Base-by-base conservation (phyloP, 192 early-diverging fungal genomes). In the Diversispora eburnea region DNA sequence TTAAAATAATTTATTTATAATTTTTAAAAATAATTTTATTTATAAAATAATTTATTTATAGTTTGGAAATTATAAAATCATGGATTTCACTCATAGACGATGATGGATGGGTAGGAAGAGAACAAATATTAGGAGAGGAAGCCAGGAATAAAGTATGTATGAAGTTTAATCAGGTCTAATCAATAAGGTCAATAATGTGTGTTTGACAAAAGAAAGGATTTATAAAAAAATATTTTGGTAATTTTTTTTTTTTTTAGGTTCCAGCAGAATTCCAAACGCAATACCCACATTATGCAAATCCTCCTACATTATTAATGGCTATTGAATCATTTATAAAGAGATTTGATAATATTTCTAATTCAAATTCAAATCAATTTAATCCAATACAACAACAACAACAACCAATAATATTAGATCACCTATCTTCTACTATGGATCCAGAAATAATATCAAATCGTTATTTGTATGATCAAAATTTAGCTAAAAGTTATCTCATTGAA, bases 91-190 rank as follows among this genome's bases (percentile, higher is more conserved):
- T 89, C 72, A 93, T 95, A 78, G 93, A 96, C 68, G 79, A 82
- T 15, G 73, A 85, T 64, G 96, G 96, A 5, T 98, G 96, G 96
- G 89, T 98, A n/a, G 92, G 90, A 0, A 84, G 94, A 15, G 94
- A 98, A 76, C 94, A 96, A 80, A 96, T 98, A 72, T 79, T 98
- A 20, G 96, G 96, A 17, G 91, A 91, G 41, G 96, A 98, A 73
- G 93, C 94, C 0, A 85, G 94, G 33, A 94, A 91, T 81, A 94
- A 93, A 74, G 90, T 80, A 74, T n/a, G 10, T 75, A 33, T 0
- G 25, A 33, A 33, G 25, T 33, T 33, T 33, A 33, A 33, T 33
- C 0, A 33, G 25, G 25, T 33, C 25, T 33, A 33, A 33, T 33
- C 0, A 33, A n/a, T n/a, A n/a, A 2, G 25, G 25, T 33, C 2